Base-by-base conservation (phyloP, 345 rosid genomes). In the Pseudoturritis turrita region DNA sequence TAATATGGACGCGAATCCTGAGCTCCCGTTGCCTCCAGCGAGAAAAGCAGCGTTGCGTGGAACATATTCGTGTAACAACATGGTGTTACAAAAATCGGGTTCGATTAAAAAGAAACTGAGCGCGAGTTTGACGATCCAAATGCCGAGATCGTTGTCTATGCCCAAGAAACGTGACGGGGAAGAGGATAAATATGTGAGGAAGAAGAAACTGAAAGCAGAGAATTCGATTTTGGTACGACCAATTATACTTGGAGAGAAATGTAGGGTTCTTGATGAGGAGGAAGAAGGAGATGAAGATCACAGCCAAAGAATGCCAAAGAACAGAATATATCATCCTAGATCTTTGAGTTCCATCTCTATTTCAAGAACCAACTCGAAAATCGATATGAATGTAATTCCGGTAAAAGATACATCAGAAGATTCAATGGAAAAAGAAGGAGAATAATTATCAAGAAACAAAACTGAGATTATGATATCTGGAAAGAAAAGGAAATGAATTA, bases 171-270 rank as follows among this genome's bases (percentile, higher is more conserved):
- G 43, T 9, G 78, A 71, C 0, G 52, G 19, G 1, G 36, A 35
- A 44, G 79, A 52, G 13, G 70, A 69, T 2, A 56, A 28, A 14
- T 39, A 37, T 43, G 6, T 51, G 4, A 61, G 58, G 51, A 73
- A 67, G 79, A 76, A 66, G 53, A 86, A 73, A 28, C 6, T 58
- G 40, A 85, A 80, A 52, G 53, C 72, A n/a, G 91, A 88, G 0
- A 85, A 85, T 3, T 87, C 87, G 3, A 53, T 91, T 6, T 79
- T 89, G 83, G 85, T 21, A 26, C 85, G 83, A 67, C 79, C 87
- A 8, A 91, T 91, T 2, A 85, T 91, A 77, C 79, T 91, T 70
- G 92, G 96, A 9, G 97, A 81, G 36, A 91, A 82, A 72, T 88
- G 92, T 61, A 82, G 58, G 60, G 80, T 83, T 12, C 80, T 83